Evolutionary conservation across 495 filamentous ascomycete species (phyloP), one percentile per base, ranked within the genome.

Genomic region (Aspergillus bridgeri): DNA sequence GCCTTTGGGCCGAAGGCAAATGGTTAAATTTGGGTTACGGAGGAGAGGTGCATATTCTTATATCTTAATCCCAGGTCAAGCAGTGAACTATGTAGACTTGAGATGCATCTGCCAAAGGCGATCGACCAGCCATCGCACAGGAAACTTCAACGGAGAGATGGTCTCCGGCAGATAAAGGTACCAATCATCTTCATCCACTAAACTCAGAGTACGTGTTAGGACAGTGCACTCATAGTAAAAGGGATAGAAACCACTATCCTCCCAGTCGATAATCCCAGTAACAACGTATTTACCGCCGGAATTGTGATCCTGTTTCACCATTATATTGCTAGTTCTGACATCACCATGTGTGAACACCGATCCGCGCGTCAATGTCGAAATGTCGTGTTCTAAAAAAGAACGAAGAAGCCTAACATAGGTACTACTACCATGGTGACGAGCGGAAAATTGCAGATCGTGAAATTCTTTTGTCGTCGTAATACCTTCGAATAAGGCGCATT

Each of bases 271-370:
- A 48, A 73, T 56, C 20, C 66, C 67, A 54, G 65, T 65, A 47
- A 72, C 52, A 45, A 59, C 46, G 51, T 69, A 70, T 17, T 54
- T 18, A 22, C 61, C 70, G 51, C 23, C 23, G 44, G 6, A 45
- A 68, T 56, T 54, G 54, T 51, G n/a, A 61, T 70, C 66, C 57
- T 47, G 54, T 61, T 60, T 51, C 22, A 75, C 74, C 63, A 75
- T 74, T 42, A 76, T 73, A 60, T 78, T 78, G 21, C 47, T 64
- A 49, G 64, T 62, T 48, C 69, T 65, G 20, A 78, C 48, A 63
- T 76, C 68, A 27, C 68, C 69, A 55, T 76, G 74, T 0, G 74
- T 75, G 59, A 76, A 75, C n/a, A 76, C 72, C 1, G 54, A 60
- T 47, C 51, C 56, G 23, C 47, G 54, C 5, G 42, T 24, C 19